Evolutionary conservation across 2,329 filamentous ascomycete genomes (phyloP).

Genomic region (Zasmidium cellare): DNA sequence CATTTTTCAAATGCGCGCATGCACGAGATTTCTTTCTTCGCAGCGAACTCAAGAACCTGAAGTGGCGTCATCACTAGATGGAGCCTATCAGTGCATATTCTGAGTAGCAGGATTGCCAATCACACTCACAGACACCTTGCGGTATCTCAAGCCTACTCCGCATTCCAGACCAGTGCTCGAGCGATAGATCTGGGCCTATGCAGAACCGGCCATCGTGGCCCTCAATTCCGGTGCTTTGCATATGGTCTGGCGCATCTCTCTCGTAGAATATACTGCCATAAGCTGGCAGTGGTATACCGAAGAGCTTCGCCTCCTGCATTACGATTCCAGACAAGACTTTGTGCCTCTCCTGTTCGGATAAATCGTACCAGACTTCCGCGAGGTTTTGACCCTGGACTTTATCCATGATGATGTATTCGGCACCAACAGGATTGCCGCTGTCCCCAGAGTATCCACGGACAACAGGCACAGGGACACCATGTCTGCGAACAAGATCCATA

Average conservation of each 20-base stretch:
- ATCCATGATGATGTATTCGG: slow-evolving; percentile 30
- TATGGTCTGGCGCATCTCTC: slow-evolving; percentile 20
- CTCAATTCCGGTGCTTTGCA: slow-evolving; percentile 9
- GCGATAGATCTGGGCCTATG: slow-evolving; percentile 35
- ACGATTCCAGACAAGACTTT: slow-evolving; percentile 25
- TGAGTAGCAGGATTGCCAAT: background rate
- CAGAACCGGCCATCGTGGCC: slow-evolving; percentile 15
- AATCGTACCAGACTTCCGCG: slow-evolving; percentile 24
- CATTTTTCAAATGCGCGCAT: slow-evolving; percentile 29
- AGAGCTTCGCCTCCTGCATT: slow-evolving; percentile 31
- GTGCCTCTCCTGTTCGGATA: slow-evolving; percentile 26
- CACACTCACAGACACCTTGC: slow-evolving; percentile 35
- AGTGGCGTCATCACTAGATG: slow-evolving; percentile 18
- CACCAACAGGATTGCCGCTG: slow-evolving; percentile 16
- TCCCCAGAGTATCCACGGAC: slow-evolving; percentile 21
- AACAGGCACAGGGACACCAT: slow-evolving; percentile 23
- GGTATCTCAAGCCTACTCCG: slow-evolving; percentile 25
- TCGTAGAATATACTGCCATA: slow-evolving; percentile 36
- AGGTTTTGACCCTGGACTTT: slow-evolving; percentile 19
- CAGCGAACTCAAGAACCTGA: slow-evolving; percentile 27
- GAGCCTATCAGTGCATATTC: background rate
- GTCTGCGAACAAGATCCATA: slow-evolving; percentile 22
- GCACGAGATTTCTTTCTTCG: slow-evolving; percentile 34
- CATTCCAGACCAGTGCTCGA: slow-evolving; percentile 33
- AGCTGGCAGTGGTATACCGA: slow-evolving; percentile 30